Evolutionary conservation across 2,329 filamentous ascomycete genomes (phyloP).

Genomic region (Fusarium pseudocircinatum): DNA sequence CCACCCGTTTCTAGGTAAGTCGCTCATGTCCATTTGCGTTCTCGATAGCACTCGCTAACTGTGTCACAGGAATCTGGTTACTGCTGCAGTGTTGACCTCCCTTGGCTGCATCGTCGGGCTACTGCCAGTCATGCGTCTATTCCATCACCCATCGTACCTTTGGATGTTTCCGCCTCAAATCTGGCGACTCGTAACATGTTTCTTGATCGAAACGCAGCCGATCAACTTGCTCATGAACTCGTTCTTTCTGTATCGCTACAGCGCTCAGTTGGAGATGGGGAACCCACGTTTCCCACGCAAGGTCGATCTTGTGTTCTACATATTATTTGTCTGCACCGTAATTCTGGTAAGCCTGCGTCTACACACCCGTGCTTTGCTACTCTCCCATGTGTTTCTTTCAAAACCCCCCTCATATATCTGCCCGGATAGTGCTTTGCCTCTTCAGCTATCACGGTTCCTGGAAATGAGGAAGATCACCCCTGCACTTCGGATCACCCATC

Average conservation of each 20-base stretch:
- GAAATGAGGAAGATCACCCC: constrained; percentile 83
- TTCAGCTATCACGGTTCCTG: constrained; percentile 85
- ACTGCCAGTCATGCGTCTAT: constrained; percentile 59
- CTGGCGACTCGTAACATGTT: constrained; percentile 55
- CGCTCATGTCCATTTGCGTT: background rate
- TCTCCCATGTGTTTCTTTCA: constrained; percentile 17
- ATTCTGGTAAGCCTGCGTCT: constrained; percentile 76
- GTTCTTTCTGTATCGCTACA: constrained; percentile 80
- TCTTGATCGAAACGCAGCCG: constrained; percentile 52
- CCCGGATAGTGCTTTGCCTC: constrained; percentile 74
- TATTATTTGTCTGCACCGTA: constrained; percentile 74
- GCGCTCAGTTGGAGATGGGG: constrained; percentile 76
- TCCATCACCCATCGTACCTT: constrained; percentile 63
- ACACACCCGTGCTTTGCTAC: constrained; percentile 37
- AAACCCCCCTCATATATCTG: constrained; percentile 72
- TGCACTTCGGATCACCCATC: constrained; percentile 68
- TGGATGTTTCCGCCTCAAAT: constrained; percentile 60
- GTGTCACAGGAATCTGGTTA: constrained; percentile 70
- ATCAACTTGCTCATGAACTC: constrained; percentile 74
- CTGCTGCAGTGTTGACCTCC: constrained; percentile 69
- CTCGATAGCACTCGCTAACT: constrained; percentile 32
- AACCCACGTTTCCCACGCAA: constrained; percentile 77
- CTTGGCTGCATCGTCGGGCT: constrained; percentile 66
- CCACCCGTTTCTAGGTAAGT: constrained; percentile 56
- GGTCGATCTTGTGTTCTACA: constrained; percentile 83